Conservation (phyloP, 176 grass and related monocot species). For the Rhynchospora pubera region DNA sequence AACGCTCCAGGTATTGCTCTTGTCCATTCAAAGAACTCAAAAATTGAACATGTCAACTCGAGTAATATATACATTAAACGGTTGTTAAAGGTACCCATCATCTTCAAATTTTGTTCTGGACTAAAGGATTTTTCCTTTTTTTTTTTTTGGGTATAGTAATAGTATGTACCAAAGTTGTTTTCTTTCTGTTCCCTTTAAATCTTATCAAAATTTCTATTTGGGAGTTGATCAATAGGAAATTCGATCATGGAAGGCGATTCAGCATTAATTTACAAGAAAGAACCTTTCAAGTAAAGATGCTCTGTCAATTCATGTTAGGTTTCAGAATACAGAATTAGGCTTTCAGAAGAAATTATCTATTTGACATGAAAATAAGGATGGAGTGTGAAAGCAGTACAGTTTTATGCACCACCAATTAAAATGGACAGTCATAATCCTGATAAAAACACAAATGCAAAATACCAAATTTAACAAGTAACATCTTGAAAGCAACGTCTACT, state of each 20-base stretch:
- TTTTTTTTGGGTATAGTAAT: too few relatives aligned
- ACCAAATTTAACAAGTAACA: neutral
- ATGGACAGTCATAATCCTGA: neutral
- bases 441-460: neutral
- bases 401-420: neutral
- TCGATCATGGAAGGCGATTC: neutral
- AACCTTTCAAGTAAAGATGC: neutral
- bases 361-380: neutral
- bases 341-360: neutral
- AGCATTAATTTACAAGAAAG: neutral
- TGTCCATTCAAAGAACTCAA: too few relatives aligned
- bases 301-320: neutral
- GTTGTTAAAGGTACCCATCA: slow-evolving; percentile 2
- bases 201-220: neutral
- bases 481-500: neutral
- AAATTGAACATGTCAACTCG: too few relatives aligned
- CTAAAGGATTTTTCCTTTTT: neutral
- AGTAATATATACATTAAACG: neutral
- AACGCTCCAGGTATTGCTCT: too few relatives aligned
- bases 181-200: neutral
- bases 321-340: neutral
- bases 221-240: neutral
- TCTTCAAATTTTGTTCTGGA: neutral
- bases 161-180: neutral
- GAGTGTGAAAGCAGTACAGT: neutral